These are phyloP conservation scores for Emmonsiellopsis sp. DNA, from an alignment of 2,329 filamentous ascomycete genomes.

Conservation along the genomic window DNA sequence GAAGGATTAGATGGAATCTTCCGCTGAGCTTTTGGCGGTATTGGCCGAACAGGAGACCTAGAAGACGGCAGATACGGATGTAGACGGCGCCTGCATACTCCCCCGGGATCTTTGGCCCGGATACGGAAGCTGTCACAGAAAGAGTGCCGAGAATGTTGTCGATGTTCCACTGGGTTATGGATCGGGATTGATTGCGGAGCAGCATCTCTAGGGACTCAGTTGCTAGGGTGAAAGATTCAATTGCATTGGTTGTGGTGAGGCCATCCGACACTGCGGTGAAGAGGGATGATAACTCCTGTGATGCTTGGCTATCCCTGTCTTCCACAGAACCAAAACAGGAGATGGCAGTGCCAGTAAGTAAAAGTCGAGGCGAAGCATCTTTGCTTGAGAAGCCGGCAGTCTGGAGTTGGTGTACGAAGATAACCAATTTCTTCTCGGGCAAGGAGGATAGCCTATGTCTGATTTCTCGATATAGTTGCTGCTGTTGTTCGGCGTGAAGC, in stretches of 20 bases:
- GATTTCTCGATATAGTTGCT: slow-evolving; percentile 27
- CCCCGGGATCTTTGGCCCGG: slow-evolving; percentile 23
- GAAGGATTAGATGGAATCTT: slow-evolving; percentile 51
- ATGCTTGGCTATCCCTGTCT: slow-evolving; percentile 28
- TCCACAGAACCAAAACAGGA: slow-evolving; percentile 25
- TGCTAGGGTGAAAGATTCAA: slow-evolving; percentile 32
- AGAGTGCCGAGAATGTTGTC: slow-evolving; percentile 34
- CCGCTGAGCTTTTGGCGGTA: slow-evolving; percentile 51
- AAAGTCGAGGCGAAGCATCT: slow-evolving; percentile 23
- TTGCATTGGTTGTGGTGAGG: slow-evolving; percentile 22
- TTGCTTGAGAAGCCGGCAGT: slow-evolving; percentile 22
- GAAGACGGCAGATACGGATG: slow-evolving; percentile 45
- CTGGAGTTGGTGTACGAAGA: slow-evolving; percentile 24
- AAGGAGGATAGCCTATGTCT: slow-evolving; percentile 27
- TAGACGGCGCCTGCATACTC: slow-evolving; percentile 37
- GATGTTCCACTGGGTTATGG: slow-evolving; percentile 37
- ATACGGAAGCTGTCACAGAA: slow-evolving; percentile 25
- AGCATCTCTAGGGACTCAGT: slow-evolving; percentile 32
- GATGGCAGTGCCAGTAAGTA: slow-evolving; percentile 29
- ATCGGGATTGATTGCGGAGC: slow-evolving; percentile 32
- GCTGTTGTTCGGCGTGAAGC: slow-evolving; percentile 30
- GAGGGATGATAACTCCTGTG: slow-evolving; percentile 28
- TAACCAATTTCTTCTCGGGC: slow-evolving; percentile 21
- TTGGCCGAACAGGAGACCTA: slow-evolving; percentile 46
- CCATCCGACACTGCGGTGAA: slow-evolving; percentile 25